phyloP scores from a whole-genome alignment of 2,329 filamentous ascomycete genomes.

The Cladophialophora exuberans region DNA sequence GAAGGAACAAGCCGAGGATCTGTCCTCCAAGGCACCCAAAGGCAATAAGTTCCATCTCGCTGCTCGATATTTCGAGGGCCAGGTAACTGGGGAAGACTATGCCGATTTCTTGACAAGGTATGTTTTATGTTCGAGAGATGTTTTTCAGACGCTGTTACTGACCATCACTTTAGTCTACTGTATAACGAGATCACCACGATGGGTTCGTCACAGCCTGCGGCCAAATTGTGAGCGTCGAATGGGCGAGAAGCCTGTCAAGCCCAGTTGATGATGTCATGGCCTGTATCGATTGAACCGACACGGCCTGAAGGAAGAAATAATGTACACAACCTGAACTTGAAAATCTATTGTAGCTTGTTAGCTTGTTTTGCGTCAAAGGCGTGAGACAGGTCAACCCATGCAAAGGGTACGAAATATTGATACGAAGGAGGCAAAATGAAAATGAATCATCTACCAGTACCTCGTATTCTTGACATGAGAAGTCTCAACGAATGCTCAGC shows the following conservation, averaged over 20 bases:
- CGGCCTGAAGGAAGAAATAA: no score
- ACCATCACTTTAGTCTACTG: conserved; percentile 61
- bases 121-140: conserved; percentile 42
- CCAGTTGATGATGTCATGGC: neutral
- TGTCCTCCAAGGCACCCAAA: conserved; percentile 74
- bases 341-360: no score
- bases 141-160: conserved; percentile 9
- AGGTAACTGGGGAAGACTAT: conserved; percentile 97
- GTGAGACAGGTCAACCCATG: no score
- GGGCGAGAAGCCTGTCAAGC: no score
- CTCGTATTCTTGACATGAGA: no score
- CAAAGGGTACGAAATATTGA: no score
- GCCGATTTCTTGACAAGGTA: conserved; percentile 91
- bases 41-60: conserved; percentile 92
- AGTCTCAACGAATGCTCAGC: no score
- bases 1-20: conserved; percentile 78
- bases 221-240: conserved; percentile 66
- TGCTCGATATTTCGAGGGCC: conserved; percentile 86
- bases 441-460: no score
- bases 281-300: no score
- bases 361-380: no score
- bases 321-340: no score
- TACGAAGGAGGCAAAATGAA: no score
- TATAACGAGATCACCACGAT: conserved; percentile 86
- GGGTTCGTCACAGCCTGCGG: conserved; percentile 56